These are phyloP conservation scores for Oryza meyeriana DNA, from an alignment of 176 grass and related monocot species.

Conservation along the genomic window DNA sequence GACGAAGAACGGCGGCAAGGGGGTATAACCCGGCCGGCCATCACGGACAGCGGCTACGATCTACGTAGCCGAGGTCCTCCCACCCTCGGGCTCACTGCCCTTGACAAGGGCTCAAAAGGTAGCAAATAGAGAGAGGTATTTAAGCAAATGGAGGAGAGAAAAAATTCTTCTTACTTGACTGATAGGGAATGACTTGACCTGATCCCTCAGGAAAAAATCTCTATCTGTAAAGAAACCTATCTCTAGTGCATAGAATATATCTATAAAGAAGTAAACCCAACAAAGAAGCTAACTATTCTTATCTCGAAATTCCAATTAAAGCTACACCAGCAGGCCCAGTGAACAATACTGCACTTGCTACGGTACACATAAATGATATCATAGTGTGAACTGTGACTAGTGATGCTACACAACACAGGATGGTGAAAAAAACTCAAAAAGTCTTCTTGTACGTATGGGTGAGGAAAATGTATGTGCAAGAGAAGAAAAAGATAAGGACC, in stretches of 20 bases:
- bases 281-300: not conserved
- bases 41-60: too few species aligned
- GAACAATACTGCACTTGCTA: not conserved
- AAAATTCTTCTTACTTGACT: too few species aligned
- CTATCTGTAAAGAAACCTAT: not conserved
- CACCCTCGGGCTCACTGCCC: too few species aligned
- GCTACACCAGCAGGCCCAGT: not conserved
- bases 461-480: constrained; percentile 27
- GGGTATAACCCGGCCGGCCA: too few species aligned
- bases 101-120: too few species aligned
- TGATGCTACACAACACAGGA: not conserved
- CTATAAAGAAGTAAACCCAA: not conserved
- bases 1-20: too few species aligned
- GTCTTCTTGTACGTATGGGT: not conserved
- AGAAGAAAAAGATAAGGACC: constrained; percentile 35
- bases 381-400: not conserved
- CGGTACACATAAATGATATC: not conserved
- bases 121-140: not conserved
- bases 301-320: not conserved
- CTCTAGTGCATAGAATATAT: not conserved
- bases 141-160: not conserved
- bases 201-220: not conserved
- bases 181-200: not conserved
- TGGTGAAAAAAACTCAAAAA: not conserved
- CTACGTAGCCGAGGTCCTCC: too few species aligned